Evolutionary conservation across 352 stramenopile genomes (phyloP), one percentile per base, ranked within the genome.

Genomic region (Pseudoperonospora humuli): DNA sequence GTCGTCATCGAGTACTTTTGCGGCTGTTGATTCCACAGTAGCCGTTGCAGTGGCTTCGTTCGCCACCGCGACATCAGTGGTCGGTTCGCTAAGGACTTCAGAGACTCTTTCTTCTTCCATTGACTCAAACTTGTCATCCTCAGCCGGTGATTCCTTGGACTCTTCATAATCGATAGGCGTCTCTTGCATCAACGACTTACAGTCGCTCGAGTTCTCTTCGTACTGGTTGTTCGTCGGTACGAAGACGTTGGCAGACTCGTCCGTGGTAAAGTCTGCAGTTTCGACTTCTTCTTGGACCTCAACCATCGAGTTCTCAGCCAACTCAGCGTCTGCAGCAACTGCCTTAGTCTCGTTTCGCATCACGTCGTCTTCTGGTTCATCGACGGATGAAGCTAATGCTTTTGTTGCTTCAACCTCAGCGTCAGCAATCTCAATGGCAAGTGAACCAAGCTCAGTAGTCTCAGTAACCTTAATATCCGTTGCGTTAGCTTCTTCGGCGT

Each of bases 31-130:
- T 29, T 59, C 37, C 38, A 60, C 43, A 10, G 52, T 51, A 42
- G 41, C 45, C 41, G 56, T 59, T 26, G 52, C 43, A 42, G 41
- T 52, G 32, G 35, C 38, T 59, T 67, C 38, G 15, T 41, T 56
- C 46, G 28, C 23, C 34, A 48, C 32, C 20, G 52, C 45, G 41
- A 20, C 15, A 46, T 52, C 39, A 26, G 54, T 33, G 7, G 27
- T 50, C 17, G 50, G 50, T 20, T 51, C 24, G 17, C 37, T 35
- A 17, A 44, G 44, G n/a, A 34, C 39, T 15, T 52, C 13, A 38
- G 55, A 24, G 49, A 45, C 43, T 52, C 56, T 10, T 29, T 41
- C 9, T 38, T 50, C 32, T n/a, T 51, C 38, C n/a, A 36, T 49
- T 3, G 13, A 23, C 14, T 26, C 18, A 11, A 40, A 19, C 36